Base-by-base conservation (phyloP, 2,329 filamentous ascomycete genomes). In the Beauveria australis region DNA sequence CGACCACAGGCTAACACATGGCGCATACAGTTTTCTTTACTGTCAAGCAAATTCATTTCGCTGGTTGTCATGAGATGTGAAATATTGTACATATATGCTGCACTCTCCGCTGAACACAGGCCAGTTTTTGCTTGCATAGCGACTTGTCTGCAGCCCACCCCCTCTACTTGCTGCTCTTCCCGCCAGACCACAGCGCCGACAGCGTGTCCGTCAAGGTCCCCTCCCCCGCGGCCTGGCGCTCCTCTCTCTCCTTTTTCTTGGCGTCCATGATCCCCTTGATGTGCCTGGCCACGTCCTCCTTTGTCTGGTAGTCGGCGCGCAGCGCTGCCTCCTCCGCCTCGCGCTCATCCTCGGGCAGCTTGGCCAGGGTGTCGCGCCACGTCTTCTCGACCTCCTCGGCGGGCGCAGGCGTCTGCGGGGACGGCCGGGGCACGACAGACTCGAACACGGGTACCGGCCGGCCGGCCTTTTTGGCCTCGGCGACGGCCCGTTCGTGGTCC, bases 401-500 rank as follows among this genome's bases (percentile, higher is more conserved):
- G 2, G 72, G 71, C 53, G 68, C 63, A 18, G 70, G 64, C 2
- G 64, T 60, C 53, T 62, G 62, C 22, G 63, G 56, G 51, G 65
- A 68, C 19, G 66, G 64, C 26, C 68, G 70, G 10, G 78, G 75
- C 40, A 89, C 71, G 7, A 86, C 72, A 8, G 84, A 79, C 52
- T 83, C 77, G 67, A 89, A 86, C 22, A 77, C 75, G 0, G 89
- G 87, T 51, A 79, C 70, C 0, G 81, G 79, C n/a, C 73, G 74
- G 30, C 84, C 85, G 65, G 83, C 81, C 59, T 80, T 78, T 72
- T 86, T 86, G 41, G 88, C 89, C 67, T 85, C 81, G 64, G 89
- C 84, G n/a, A 89, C 85, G 64, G 81, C 83, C 22, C 79, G 79
- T 74, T 99, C 93, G 71, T 96, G 91, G 63, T 85, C 82, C 43